Percentiles rank a stretch among this genome's conserved stretches.
Evolutionary conservation across 2,329 filamentous ascomycete species (phyloP).

Genomic region (Nectriaceae sp.): DNA sequence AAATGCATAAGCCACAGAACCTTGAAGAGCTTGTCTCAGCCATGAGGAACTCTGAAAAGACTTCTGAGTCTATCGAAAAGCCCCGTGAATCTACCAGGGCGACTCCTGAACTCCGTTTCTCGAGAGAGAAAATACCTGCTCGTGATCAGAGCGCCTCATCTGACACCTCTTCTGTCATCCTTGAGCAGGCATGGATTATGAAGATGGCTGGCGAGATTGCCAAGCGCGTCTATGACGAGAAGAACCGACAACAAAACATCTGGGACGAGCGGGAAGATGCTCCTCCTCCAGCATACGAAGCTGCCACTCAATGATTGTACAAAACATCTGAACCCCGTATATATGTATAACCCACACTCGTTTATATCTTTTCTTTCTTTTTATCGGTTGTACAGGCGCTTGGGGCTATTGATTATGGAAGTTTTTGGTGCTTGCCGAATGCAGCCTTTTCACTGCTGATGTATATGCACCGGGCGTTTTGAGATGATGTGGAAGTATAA

Average conservation of each 20-base stretch:
- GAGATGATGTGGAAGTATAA: conserved; percentile 19
- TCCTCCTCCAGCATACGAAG: conserved; percentile 65
- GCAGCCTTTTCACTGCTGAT: conserved; percentile 16
- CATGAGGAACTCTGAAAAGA: conserved; percentile 18
- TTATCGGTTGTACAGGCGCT: conserved; percentile 21
- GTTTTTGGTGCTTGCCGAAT: conserved; percentile 14
- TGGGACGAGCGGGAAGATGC: conserved; percentile 56
- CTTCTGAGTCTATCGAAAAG: conserved; percentile 15
- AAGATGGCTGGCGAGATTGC: conserved; percentile 96
- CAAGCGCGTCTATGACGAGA: conserved; percentile 83
- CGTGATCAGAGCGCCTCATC: conserved; percentile 38
- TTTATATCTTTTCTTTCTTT: conserved; percentile 16
- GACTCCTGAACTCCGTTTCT: conserved; percentile 17
- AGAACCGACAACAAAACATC: conserved; percentile 48
- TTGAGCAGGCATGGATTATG: conserved; percentile 84
- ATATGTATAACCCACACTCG: conserved; percentile 21
- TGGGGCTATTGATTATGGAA: conserved; percentile 8
- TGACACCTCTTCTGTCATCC: conserved; percentile 60
- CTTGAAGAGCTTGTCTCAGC: conserved; percentile 27
- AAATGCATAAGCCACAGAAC: conserved; percentile 21
- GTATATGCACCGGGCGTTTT: conserved; percentile 24
- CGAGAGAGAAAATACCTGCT: conserved; percentile 31
- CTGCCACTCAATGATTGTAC: conserved; percentile 39
- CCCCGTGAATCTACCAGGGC: conserved; percentile 18
- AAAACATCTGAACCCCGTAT: conserved; percentile 8